A percentile compares a stretch with the other conserved stretches of the same genome.
Evolutionary conservation across 2,329 filamentous ascomycete genomes (phyloP).

Genomic region (Sclerotinia nivalis): DNA sequence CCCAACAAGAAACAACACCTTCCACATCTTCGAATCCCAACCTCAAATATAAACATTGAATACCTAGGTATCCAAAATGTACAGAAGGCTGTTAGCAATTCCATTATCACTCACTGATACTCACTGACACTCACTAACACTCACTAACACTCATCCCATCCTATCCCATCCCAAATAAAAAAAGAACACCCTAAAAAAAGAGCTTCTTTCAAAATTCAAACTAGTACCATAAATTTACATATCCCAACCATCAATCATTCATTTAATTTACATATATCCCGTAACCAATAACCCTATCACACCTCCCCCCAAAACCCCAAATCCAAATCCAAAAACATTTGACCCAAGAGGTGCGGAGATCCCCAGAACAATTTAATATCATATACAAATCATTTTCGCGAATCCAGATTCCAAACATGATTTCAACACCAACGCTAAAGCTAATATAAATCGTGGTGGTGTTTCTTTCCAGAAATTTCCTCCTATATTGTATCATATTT

Average conservation of each 20-base stretch:
- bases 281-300: too few relatives aligned
- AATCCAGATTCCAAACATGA: not conserved
- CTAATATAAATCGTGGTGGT: not conserved
- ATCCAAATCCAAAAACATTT: too few relatives aligned
- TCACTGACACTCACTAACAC: too few relatives aligned
- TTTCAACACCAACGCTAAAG: not conserved
- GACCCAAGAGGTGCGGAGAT: not conserved
- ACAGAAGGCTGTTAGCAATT: too few relatives aligned
- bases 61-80: too few relatives aligned
- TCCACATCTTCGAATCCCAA: too few relatives aligned
- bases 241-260: not conserved
- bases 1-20: not conserved
- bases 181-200: not conserved
- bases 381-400: not conserved
- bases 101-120: too few relatives aligned
- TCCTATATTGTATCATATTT: not conserved
- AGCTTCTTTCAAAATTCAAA: not conserved
- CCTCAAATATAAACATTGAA: too few relatives aligned
- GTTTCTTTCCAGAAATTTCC: not conserved
- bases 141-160: too few relatives aligned
- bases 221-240: too few relatives aligned
- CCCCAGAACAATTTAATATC: not conserved
- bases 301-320: not conserved
- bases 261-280: not conserved
- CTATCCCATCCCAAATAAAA: too few relatives aligned